Conservation (phyloP, 1,139 yeast genomes). For the Kodamaea derodonti region DNA sequence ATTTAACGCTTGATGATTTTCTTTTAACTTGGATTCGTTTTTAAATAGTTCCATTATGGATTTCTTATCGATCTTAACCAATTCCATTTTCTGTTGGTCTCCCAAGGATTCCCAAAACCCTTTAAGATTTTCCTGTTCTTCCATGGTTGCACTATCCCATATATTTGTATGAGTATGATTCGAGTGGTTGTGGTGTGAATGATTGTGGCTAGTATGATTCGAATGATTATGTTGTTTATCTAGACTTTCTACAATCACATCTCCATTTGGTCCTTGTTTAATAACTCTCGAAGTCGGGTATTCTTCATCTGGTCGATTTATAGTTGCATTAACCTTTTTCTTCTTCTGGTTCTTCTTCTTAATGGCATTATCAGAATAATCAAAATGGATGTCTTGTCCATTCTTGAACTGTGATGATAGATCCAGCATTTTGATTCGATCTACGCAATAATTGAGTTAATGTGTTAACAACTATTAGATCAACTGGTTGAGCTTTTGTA, state of each 20-base stretch:
- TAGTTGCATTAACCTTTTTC: constrained; percentile 33
- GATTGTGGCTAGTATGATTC: constrained; percentile 11
- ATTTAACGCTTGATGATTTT: constrained; percentile 35
- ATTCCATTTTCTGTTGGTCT: constrained; percentile 55
- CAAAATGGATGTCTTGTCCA: constrained; percentile 62
- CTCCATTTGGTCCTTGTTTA: constrained; percentile 71
- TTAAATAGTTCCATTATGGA: constrained; percentile 65
- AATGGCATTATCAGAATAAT: constrained; percentile 30
- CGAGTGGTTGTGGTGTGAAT: constrained; percentile 11
- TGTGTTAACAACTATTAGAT: background rate
- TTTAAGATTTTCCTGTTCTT: constrained; percentile 55
- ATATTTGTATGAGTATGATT: constrained; percentile 25
- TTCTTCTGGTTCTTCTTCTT: constrained; percentile 21
- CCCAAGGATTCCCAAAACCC: constrained; percentile 70
- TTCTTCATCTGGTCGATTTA: constrained; percentile 56
- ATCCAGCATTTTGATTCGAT: background rate
- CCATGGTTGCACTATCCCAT: constrained; percentile 59
- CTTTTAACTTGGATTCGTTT: constrained; percentile 20
- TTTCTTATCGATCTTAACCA: constrained; percentile 66
- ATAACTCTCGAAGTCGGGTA: constrained; percentile 73
- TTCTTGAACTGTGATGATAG: constrained; percentile 18
- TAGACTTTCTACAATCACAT: constrained; percentile 60
- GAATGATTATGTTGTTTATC: constrained; percentile 24
- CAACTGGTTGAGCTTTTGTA: too few species aligned
- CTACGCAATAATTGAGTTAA: background rate